Percentiles rank a stretch among this genome's conserved stretches.
These are phyloP conservation scores for Biancaea sappan DNA, from an alignment of 306 rosid species.

Conservation along the genomic window DNA sequence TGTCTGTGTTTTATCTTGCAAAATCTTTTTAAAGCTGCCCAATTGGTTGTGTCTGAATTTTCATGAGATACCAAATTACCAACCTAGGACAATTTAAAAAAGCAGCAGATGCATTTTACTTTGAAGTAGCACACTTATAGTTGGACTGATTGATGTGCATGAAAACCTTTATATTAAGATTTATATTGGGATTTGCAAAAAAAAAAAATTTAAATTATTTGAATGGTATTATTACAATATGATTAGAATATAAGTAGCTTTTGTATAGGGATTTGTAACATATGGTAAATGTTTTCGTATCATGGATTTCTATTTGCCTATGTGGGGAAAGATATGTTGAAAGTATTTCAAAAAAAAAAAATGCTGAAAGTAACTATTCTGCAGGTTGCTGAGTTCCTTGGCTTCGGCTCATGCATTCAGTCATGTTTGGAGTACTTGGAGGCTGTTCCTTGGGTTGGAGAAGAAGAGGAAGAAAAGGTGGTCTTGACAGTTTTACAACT, in stretches of 20 bases:
- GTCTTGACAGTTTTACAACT: slow-evolving; percentile 72
- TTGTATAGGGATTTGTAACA: not conserved
- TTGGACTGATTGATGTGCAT: slow-evolving; percentile 1
- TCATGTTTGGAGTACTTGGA: slow-evolving; percentile 90
- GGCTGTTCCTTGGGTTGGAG: slow-evolving; percentile 97
- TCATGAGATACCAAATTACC: not conserved
- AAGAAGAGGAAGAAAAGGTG: slow-evolving; percentile 92
- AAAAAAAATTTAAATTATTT: not conserved
- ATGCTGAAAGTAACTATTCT: slow-evolving; percentile 33
- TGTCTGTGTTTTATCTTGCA: not conserved
- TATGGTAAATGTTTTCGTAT: slow-evolving; percentile 1
- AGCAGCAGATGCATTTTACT: not conserved
- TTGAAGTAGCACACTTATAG: not conserved
- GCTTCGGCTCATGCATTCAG: slow-evolving; percentile 75
- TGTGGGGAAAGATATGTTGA: not conserved
- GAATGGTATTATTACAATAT: not conserved
- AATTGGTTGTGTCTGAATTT: not conserved
- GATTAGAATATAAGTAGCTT: not conserved
- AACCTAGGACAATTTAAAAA: not conserved
- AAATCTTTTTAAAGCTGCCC: not conserved
- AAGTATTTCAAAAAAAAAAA: not conserved
- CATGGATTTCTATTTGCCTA: not conserved
- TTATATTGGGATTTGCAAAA: not conserved
- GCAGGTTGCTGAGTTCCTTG: slow-evolving; percentile 86
- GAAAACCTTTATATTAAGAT: not conserved